Percentiles rank a stretch among this genome's conserved stretches.
These are phyloP conservation scores for Potentilla sterilis DNA, from an alignment of 306 rosid species.

Conservation along the genomic window DNA sequence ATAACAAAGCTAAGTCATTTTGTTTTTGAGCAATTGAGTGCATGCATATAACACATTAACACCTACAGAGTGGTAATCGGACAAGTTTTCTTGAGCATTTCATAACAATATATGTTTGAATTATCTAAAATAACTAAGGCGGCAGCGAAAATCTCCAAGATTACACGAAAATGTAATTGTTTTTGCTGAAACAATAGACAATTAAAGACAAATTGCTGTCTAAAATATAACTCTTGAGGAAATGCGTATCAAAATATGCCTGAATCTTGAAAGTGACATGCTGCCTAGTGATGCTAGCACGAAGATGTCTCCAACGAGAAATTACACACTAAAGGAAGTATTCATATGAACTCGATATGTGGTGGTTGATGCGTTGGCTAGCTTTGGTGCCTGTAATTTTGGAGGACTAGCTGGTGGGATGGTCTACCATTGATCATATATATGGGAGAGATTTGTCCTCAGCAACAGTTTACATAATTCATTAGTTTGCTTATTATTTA, in stretches of 20 bases:
- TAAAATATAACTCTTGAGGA: background rate
- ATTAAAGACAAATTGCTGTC: background rate
- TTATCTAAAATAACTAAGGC: too few relatives aligned
- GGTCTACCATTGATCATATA: too few relatives aligned
- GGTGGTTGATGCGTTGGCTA: too few relatives aligned
- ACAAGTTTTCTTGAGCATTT: too few relatives aligned
- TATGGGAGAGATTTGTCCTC: too few relatives aligned
- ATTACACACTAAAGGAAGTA: too few relatives aligned
- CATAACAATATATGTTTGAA: background rate
- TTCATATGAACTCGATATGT: too few relatives aligned
- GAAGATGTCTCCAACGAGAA: too few relatives aligned
- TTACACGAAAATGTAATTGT: background rate
- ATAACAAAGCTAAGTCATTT: background rate
- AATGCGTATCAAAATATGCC: background rate
- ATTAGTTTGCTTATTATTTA: too few relatives aligned
- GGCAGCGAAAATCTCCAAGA: background rate
- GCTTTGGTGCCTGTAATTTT: too few relatives aligned
- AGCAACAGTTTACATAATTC: too few relatives aligned
- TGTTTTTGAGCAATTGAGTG: background rate
- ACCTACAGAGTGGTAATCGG: background rate
- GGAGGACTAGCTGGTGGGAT: too few relatives aligned
- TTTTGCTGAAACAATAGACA: accelerated
- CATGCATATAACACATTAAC: background rate
- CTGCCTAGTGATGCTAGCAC: background rate
- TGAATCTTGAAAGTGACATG: background rate